Percentiles rank a stretch among this genome's conserved stretches.
These are phyloP conservation scores for Albophoma yamanashiensis DNA, from an alignment of 2,329 filamentous ascomycete genomes.

Conservation along the genomic window DNA sequence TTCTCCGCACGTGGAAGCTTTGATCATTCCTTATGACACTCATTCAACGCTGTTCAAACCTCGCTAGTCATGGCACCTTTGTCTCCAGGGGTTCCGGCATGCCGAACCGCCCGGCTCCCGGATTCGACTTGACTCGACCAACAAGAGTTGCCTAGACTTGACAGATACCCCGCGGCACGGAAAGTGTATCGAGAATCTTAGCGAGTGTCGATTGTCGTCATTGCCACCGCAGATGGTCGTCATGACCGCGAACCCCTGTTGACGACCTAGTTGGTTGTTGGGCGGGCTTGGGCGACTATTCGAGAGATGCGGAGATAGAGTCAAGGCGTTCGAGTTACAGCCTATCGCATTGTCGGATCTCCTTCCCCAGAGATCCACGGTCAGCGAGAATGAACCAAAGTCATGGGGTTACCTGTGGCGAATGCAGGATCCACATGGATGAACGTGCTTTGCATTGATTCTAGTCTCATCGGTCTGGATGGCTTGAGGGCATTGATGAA, in stretches of 20 bases:
- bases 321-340: not conserved
- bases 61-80: not conserved
- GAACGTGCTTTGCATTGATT: not conserved
- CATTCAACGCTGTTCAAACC: not conserved
- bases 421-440: not conserved
- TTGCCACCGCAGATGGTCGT: not conserved
- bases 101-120: not conserved
- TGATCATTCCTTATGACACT: not conserved
- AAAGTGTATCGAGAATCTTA: not conserved
- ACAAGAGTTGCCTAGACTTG: not conserved
- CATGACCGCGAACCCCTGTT: not conserved
- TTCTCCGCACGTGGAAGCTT: not conserved
- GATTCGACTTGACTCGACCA: not conserved
- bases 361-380: not conserved
- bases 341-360: too few relatives aligned
- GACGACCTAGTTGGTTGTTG: too few relatives aligned
- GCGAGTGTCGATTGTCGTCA: not conserved
- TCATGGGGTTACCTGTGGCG: not conserved
- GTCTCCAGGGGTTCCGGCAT: not conserved
- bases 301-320: not conserved
- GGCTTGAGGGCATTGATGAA: not conserved
- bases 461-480: not conserved
- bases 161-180: not conserved
- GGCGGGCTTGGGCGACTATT: too few relatives aligned
- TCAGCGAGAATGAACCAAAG: not conserved